Base-by-base conservation (phyloP, 768 basidiomycete genomes). In the Thelephora aurantiotincta region DNA sequence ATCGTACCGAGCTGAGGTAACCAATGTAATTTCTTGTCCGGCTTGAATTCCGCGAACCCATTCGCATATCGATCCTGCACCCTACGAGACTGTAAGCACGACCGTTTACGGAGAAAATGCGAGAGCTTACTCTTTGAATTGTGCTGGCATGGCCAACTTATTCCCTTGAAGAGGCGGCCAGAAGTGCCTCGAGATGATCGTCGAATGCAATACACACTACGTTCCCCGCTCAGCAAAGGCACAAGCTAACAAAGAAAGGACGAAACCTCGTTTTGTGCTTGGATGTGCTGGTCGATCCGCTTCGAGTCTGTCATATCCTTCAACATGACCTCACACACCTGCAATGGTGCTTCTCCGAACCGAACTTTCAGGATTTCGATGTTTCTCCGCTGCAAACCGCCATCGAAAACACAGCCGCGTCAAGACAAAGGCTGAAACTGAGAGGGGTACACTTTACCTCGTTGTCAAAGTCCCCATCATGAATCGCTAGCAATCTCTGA, bases 261-360 rank as follows among this genome's bases (percentile, higher is more conserved):
- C n/a, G 19, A 41, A 55, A 90, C 89, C 43, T 67, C 50, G 44
- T 72, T 71, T 57, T 86, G 79, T 0, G 78, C 72, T 54, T 94
- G 89, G 1, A 98, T 76, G 60, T 85, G 83, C n/a, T 77, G 76
- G 60, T 98, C 88, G 44, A 83, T 85, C 33, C 90, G 76, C 57
- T 80, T 82, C 35, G 94, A 96, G 62, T 98, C 92, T 2, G 89
- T 84, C 79, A 98, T 86, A 61, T 99, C 96, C 58, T 81, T 87
- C 58, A 98, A 67, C 96, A 99, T 98, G 47, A 99, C 92, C 60
- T 98, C 94, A 68, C 93, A 97, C 5, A 91, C 86, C 60, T 96
- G 91, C 48, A 99, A 64, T 2, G 91, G 80, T 1, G 80, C 72
- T 57, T 98, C 96, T 18, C 96, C 96, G 57, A 99, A 99, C 2